These are phyloP conservation scores for Xylaria palmicola DNA, from an alignment of 495 filamentous ascomycete species.

Conservation along the genomic window DNA sequence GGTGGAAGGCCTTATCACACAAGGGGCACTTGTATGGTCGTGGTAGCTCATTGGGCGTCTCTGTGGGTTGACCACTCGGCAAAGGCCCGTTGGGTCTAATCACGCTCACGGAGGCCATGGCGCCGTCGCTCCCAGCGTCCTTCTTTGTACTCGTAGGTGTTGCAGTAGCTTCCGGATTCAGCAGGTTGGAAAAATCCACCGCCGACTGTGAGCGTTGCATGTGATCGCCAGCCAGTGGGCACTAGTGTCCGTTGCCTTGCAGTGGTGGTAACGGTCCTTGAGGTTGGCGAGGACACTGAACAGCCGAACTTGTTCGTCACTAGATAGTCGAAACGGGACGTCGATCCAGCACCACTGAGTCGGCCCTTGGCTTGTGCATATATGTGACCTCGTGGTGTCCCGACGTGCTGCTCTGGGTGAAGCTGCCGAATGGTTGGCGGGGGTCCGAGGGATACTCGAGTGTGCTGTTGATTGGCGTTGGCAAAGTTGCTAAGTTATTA, in stretches of 20 bases:
- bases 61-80: conserved; percentile 54
- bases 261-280: conserved; percentile 13
- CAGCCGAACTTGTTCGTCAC: neutral
- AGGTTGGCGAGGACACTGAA: neutral
- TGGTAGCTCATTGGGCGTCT: conserved; percentile 67
- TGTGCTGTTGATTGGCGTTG: neutral
- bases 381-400: neutral
- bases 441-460: neutral
- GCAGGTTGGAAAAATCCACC: conserved; percentile 76
- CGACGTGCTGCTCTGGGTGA: neutral
- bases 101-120: conserved; percentile 69
- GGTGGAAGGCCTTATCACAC: conserved; percentile 98
- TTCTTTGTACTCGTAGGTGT: conserved; percentile 30
- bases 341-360: neutral
- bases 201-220: conserved; percentile 72
- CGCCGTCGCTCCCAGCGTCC: conserved; percentile 40
- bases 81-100: conserved; percentile 70
- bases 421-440: neutral
- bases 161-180: conserved; percentile 58
- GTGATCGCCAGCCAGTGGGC: conserved; percentile 50
- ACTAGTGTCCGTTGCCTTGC: conserved; percentile 2
- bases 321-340: neutral
- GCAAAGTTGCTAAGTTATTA: too few species aligned
- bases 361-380: neutral
- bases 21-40: conserved; percentile 97